These are phyloP conservation scores for Cylindrotheca closterium DNA, from an alignment of 108 stramenopile genomes.

Conservation along the genomic window DNA sequence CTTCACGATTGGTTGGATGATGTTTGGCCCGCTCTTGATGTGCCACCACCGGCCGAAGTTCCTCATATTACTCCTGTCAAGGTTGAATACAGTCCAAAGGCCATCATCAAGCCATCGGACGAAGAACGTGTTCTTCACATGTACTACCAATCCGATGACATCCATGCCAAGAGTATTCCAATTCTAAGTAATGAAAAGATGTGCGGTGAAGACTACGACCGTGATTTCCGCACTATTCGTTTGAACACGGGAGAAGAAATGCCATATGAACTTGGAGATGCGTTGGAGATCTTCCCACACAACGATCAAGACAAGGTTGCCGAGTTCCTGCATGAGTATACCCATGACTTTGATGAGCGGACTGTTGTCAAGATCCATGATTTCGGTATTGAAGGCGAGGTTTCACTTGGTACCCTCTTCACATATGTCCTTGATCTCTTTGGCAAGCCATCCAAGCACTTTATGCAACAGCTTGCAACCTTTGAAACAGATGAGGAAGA, in stretches of 20 bases:
- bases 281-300: slow-evolving; percentile 64
- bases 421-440: slow-evolving; percentile 66
- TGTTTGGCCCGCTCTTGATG: slow-evolving; percentile 52
- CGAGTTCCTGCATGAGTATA: slow-evolving; percentile 55
- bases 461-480: slow-evolving; percentile 61
- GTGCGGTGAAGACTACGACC: slow-evolving; percentile 52
- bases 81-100: slow-evolving; percentile 46
- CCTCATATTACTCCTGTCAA: slow-evolving; percentile 56
- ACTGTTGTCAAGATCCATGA: slow-evolving; percentile 56
- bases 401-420: slow-evolving; percentile 52
- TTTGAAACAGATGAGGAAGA: slow-evolving; percentile 51
- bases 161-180: slow-evolving; percentile 27
- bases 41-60: slow-evolving; percentile 50
- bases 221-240: slow-evolving; percentile 62
- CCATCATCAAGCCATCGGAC: slow-evolving; percentile 32
- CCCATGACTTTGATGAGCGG: slow-evolving; percentile 50
- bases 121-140: slow-evolving; percentile 30
- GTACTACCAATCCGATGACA: slow-evolving; percentile 39
- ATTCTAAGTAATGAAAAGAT: slow-evolving; percentile 33
- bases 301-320: slow-evolving; percentile 51
- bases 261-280: slow-evolving; percentile 64
- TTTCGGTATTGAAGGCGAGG: slow-evolving; percentile 51
- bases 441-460: slow-evolving; percentile 63
- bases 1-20: slow-evolving; percentile 51
- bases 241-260: slow-evolving; percentile 40